Conservation (phyloP, 2,329 filamentous ascomycete species). For the Aspergillus pseudoglaucus region DNA sequence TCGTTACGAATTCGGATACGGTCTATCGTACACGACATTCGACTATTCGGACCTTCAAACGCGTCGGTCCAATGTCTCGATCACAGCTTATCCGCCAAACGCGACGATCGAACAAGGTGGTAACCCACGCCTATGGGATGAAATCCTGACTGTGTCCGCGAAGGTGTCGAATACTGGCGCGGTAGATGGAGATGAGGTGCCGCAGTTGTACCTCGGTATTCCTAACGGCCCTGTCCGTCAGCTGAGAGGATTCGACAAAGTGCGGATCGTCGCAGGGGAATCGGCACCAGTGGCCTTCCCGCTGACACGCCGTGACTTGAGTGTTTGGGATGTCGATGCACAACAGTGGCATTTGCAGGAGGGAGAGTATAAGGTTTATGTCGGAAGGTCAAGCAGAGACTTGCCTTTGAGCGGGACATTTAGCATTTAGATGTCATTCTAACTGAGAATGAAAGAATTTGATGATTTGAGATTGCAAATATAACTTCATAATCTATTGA, state of each 20-base stretch:
- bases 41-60: constrained; percentile 11
- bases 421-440: neutral
- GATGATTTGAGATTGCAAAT: too few relatives aligned
- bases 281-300: constrained; percentile 37
- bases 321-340: constrained; percentile 21
- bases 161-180: constrained; percentile 46
- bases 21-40: constrained; percentile 24
- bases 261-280: constrained; percentile 36
- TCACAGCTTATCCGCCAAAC: constrained; percentile 26
- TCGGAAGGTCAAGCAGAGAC: constrained; percentile 18
- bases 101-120: constrained; percentile 47
- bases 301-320: constrained; percentile 30
- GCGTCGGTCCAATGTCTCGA: constrained; percentile 20
- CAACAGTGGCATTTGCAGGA: constrained; percentile 18
- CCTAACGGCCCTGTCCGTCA: constrained; percentile 25
- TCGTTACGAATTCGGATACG: constrained; percentile 34
- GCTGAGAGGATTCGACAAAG: constrained; percentile 50
- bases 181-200: constrained; percentile 42
- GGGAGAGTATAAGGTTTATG: constrained; percentile 14
- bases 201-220: constrained; percentile 50
- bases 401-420: constrained; percentile 12
- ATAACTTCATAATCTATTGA: too few relatives aligned
- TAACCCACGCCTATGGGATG: constrained; percentile 48
- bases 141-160: constrained; percentile 41
- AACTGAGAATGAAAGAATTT: neutral